Percentiles rank a stretch among this genome's conserved stretches.
Evolutionary conservation across 305 asterid genomes (phyloP).

Genomic region (Solanum chacoense): DNA sequence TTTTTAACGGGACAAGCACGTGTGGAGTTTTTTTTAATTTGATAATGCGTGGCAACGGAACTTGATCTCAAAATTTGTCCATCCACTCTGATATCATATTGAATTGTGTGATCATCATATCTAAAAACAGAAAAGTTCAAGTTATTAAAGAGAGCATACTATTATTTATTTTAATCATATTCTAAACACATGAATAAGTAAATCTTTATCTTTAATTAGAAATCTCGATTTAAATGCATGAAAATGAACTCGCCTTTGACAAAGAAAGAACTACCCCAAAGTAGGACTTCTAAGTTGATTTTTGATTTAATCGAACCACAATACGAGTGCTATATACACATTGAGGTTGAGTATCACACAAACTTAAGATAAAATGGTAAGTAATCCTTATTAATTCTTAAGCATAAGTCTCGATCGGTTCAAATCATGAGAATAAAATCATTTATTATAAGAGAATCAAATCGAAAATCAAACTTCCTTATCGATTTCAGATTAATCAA

Average conservation of each 20-base stretch:
- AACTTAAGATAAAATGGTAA: not conserved
- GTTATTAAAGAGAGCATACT: too few species aligned
- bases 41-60: too few species aligned
- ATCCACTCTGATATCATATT: too few species aligned
- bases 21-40: too few species aligned
- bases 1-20: too few species aligned
- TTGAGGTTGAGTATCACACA: not conserved
- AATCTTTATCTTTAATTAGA: too few species aligned
- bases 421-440: not conserved
- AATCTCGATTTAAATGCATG: not conserved
- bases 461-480: fast-evolving
- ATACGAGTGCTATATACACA: not conserved
- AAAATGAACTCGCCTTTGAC: not conserved
- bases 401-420: not conserved
- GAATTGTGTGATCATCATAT: too few species aligned
- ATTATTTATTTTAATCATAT: too few species aligned
- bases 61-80: not conserved
- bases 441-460: not conserved
- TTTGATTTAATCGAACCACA: not conserved
- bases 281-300: not conserved
- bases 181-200: too few species aligned
- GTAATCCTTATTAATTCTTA: not conserved
- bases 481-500: not conserved
- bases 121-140: too few species aligned
- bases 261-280: not conserved